These are phyloP conservation scores for Fraxinus velutina DNA, from an alignment of 305 asterid species.

Conservation along the genomic window DNA sequence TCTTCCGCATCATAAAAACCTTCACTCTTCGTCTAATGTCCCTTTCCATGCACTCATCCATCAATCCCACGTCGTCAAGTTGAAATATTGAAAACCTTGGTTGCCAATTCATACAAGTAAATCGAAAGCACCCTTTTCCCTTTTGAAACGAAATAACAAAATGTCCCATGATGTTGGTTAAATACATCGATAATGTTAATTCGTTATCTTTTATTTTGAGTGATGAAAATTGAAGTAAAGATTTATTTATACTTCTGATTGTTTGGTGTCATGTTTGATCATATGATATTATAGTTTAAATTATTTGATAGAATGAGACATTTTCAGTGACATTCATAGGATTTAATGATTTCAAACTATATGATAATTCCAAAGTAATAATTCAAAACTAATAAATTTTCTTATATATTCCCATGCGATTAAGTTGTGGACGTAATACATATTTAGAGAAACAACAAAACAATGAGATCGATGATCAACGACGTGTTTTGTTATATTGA, in stretches of 20 bases:
- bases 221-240: not conserved
- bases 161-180: not conserved
- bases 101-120: constrained; percentile 19
- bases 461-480: not conserved
- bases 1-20: constrained; percentile 18
- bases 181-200: not conserved
- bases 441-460: not conserved
- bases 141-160: not conserved
- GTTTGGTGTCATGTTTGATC: not conserved
- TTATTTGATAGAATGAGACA: not conserved
- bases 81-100: not conserved
- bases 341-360: not conserved
- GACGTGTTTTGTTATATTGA: not conserved
- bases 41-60: constrained; percentile 24
- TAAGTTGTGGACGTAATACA: not conserved
- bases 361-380: not conserved
- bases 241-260: not conserved
- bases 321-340: not conserved
- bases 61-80: constrained; percentile 25
- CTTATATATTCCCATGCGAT: not conserved
- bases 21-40: not conserved
- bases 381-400: not conserved
- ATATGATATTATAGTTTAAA: not conserved
- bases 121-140: constrained; percentile 8
- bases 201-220: too few relatives aligned